These are phyloP conservation scores for Xylariaceae sp. DNA, from an alignment of 2,329 filamentous ascomycete genomes.

Conservation along the genomic window DNA sequence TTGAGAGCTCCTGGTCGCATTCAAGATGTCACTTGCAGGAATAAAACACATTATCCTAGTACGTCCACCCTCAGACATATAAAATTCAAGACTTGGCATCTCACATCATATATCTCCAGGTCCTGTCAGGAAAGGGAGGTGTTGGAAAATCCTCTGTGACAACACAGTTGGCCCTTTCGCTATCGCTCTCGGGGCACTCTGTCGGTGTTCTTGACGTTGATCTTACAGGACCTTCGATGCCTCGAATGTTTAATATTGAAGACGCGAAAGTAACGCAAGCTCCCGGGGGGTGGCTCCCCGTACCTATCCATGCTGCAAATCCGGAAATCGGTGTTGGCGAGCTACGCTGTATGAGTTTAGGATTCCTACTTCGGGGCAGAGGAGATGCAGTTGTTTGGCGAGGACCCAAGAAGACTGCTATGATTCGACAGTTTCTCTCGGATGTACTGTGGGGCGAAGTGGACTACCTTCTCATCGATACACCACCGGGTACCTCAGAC, in stretches of 20 bases:
- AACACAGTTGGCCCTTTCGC: constrained; percentile 89
- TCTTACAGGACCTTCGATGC: constrained; percentile 94
- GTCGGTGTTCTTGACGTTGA: constrained; percentile 97
- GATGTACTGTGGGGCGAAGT: constrained; percentile 87
- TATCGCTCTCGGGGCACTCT: constrained; percentile 82
- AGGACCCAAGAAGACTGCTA: constrained; percentile 97
- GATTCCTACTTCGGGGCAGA: constrained; percentile 82
- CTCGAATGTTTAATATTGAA: constrained; percentile 91
- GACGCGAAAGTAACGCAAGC: constrained; percentile 88
- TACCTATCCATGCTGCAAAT: constrained; percentile 74
- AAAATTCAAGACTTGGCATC: constrained; percentile 9
- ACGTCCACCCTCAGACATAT: constrained; percentile 36
- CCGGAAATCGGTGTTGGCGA: constrained; percentile 60
- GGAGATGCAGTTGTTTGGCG: constrained; percentile 97
- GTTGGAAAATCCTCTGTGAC: constrained; percentile 99
- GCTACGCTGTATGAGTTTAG: constrained; percentile 87
- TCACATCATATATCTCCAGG: constrained; percentile 45
- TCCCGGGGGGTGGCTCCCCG: constrained; percentile 89
- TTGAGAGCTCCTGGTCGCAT: not conserved
- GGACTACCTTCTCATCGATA: constrained; percentile 95
- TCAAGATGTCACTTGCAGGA: constrained; percentile 68
- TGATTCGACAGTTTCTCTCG: constrained; percentile 94
- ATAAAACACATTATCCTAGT: constrained; percentile 81
- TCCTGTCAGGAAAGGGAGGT: constrained; percentile 95
- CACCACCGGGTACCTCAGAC: constrained; percentile 93